Evolutionary conservation across 2,329 filamentous ascomycete species (phyloP), one percentile per base, ranked within the genome.

Genomic region (Myrmaecium sp.): DNA sequence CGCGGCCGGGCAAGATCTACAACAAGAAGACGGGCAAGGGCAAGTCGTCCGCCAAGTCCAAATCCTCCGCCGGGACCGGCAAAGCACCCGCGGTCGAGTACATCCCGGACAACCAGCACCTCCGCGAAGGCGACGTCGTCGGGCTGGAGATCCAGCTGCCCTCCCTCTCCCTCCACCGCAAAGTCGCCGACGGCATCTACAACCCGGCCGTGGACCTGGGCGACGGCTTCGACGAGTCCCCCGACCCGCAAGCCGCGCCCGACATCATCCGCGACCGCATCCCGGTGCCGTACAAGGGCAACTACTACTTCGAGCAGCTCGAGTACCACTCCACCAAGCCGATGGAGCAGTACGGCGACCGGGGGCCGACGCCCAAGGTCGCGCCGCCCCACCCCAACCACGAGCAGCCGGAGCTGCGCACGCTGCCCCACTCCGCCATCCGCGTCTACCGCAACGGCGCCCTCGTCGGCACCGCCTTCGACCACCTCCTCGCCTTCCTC

Each of bases 231-330:
- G 69, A 74, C 23, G 60, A 67, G 4, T 25, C 27, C 5, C 35
- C 33, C 22, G 51, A 54, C 9, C 44, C 47, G 2, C 62, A 66
- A n/a, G 64, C 69, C 33, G 66, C 67, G 0, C 57, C 70, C 10
- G 89, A 95, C 49, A 78, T 95, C 34, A 80, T 98, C 32, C 81
- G 91, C 34, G 91, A 98, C 51, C 79, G 89, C 25, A 82, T 94
- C 23, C 84, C 89, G 1, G 92, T 95, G 37, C 74, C 84, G 6
- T 91, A 92, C 60, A 94, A 93, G 52, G 73, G 77, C 21, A 82
- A 91, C 48, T 77, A 84, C 28, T 93, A 91, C 56, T 94, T 93
- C 51, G 86, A 95, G 53, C 77, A 81, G 46, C 78, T 83, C 36
- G 83, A 92, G 46, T 91, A 91, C 49, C 79, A 86, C 39, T 64